Evolutionary conservation across 345 rosid species (phyloP), one percentile per base, ranked within the genome.

Genomic region (Arabidopsis arenosa): DNA sequence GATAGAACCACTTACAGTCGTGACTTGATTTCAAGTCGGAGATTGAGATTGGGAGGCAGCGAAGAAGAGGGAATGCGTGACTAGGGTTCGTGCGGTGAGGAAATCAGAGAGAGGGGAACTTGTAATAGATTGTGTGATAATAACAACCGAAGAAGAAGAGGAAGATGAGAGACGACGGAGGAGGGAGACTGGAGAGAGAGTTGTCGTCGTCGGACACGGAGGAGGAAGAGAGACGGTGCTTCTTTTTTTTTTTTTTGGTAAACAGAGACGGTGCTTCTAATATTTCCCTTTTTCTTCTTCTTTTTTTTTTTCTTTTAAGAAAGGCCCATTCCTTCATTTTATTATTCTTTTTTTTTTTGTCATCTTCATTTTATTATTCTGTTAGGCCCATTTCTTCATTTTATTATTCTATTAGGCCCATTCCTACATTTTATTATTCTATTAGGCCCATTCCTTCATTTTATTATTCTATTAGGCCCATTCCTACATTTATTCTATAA

Each of bases 371-470:
- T 23, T 23, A 23, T 23, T 1, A 23, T 23, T 23, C 26, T 23
- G n/a, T n/a, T n/a, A 60, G 60, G 68, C 75, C 67, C 57, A 47
- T 23, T 23, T n/a, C n/a, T n/a, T n/a, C 26, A 23, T 23, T 23
- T 23, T 23, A 23, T 23, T 1, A 23, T 23, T 23, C 26, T 23
- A 23, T 23, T 23, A 23, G 26, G 26, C 26, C 26, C 26, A 23
- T 23, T 23, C 1, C 1, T 23, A 23, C 26, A 23, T 23, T 23
- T 23, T 23, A 23, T 23, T 23, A 23, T 23, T 23, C 26, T 23
- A 23, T 23, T 23, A 23, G 26, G 26, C 26, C 26, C 26, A 23
- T 23, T 23, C 2, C 2, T 23, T 23, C 26, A 23, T 23, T 23
- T 23, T 23, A 23, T 23, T 23, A 28, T 28, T 28, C 4, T 28